Evolutionary conservation across 2,329 filamentous ascomycete genomes (phyloP), one percentile per base, ranked within the genome.

Genomic region (Pseudocercospora macadamiae): DNA sequence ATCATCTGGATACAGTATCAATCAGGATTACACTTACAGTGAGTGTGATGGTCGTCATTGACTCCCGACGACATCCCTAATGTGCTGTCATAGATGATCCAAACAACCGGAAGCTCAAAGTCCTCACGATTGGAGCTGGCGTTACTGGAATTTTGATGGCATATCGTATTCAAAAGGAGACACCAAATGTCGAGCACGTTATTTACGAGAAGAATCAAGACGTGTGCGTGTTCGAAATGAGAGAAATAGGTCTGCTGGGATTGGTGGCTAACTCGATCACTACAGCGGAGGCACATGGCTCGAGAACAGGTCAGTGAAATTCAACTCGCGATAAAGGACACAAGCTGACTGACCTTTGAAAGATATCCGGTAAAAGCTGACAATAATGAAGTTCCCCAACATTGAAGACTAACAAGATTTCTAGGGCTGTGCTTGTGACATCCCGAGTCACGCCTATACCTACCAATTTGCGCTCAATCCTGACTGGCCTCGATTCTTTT

Each of bases 131-230:
- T 54, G 80, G 80, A 26, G 79, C 76, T 3, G 80, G 79, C 4
- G 71, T 81, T 1, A 77, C 75, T 8, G 79, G 79, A 4, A 80
- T 81, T 10, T 66, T 79, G 61, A 74, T 77, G 66, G 78, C 79
- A 61, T 80, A 81, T 55, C 69, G 76, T n/a, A 77, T 81, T 48
- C 77, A 81, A 64, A 74, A 80, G 71, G 51, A 72, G 60, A 72
- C 75, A 60, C 63, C 66, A 49, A 79, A 79, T 60, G 73, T 82
- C 9, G 79, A 80, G 30, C 76, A 77, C 65, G 72, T 77, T 10
- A 76, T 81, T 2, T 81, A 80, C 52, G 79, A 81, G 64, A 80
- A 80, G 67, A 80, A 80, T 53, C 62, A 69, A 12, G 74, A 76
- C 36, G 68, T 80, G 42, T 47, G 23, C n/a, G 42, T 32, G 28